Conservation (phyloP, 2,329 filamentous ascomycete species). For the Ophiostoma perfectum region DNA sequence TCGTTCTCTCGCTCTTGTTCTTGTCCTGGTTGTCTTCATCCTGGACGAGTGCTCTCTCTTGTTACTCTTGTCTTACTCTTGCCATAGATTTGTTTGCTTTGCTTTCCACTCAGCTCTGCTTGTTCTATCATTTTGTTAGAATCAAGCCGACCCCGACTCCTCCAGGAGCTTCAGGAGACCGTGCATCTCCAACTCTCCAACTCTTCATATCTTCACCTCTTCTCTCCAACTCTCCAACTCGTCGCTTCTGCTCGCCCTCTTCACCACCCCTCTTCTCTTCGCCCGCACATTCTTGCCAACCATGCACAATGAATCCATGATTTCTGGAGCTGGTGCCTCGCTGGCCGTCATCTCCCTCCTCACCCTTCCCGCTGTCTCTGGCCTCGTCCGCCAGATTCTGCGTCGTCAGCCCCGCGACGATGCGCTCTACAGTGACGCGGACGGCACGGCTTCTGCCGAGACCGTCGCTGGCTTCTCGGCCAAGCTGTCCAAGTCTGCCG, state of each 20-base stretch:
- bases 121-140: neutral
- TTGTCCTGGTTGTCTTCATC: no score
- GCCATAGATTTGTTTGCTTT: neutral
- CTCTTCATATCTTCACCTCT: neutral
- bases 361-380: slow-evolving; percentile 31
- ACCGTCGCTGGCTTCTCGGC: slow-evolving; percentile 58
- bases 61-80: neutral
- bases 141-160: slow-evolving; percentile 3
- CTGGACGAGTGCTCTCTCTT: no score
- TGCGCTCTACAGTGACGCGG: slow-evolving; percentile 57
- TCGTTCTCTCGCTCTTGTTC: neutral
- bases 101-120: neutral
- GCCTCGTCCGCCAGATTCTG: slow-evolving; percentile 30
- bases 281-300: slow-evolving; percentile 20
- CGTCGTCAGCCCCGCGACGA: slow-evolving; percentile 35
- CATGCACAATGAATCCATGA: slow-evolving; percentile 31
- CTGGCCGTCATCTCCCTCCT: slow-evolving; percentile 31
- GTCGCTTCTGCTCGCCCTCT: no score
- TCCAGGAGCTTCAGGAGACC: slow-evolving; percentile 1
- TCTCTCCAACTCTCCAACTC: neutral
- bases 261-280: neutral
- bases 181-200: neutral
- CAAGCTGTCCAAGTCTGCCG: slow-evolving; percentile 49
- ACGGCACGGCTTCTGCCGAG: slow-evolving; percentile 63
- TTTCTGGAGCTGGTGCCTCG: slow-evolving; percentile 29